A percentile compares a stretch with the other conserved stretches of the same genome.
These are phyloP conservation scores for Botrytis squamosa DNA, from an alignment of 2,329 filamentous ascomycete species.

Conservation along the genomic window DNA sequence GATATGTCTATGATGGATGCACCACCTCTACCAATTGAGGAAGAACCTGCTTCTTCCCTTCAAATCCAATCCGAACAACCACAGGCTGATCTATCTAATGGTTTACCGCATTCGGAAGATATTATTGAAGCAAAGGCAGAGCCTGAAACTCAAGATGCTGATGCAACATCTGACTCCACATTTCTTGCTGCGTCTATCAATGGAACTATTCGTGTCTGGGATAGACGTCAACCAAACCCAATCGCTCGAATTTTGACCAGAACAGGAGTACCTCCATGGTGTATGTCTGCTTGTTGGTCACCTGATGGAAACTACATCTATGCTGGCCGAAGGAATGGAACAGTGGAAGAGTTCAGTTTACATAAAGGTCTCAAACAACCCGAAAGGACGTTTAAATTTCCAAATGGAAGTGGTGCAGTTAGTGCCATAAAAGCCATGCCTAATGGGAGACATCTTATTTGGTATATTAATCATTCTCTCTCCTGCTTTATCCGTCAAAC, in stretches of 20 bases:
- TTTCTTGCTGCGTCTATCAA: conserved; percentile 90
- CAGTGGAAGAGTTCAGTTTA: conserved; percentile 90
- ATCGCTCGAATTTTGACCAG: conserved; percentile 76
- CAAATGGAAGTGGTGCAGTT: conserved; percentile 83
- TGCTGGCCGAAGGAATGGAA: conserved; percentile 82
- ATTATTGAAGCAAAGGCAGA: conserved; percentile 27
- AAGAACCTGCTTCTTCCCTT: conserved; percentile 23
- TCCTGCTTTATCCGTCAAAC: background rate
- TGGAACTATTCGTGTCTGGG: conserved; percentile 90
- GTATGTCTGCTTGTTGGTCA: conserved; percentile 95
- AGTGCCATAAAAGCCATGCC: conserved; percentile 87
- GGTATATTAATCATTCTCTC: conserved; percentile 51
- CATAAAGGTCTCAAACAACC: conserved; percentile 76
- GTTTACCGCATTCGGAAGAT: conserved; percentile 21
- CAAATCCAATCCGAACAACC: conserved; percentile 22
- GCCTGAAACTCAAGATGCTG: conserved; percentile 49
- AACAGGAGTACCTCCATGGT: conserved; percentile 85
- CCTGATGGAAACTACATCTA: conserved; percentile 95
- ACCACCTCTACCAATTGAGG: conserved; percentile 24
- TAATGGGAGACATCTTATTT: conserved; percentile 88
- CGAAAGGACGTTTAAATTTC: conserved; percentile 80
- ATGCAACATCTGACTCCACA: conserved; percentile 68
- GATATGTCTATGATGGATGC: conserved; percentile 33
- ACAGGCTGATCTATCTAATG: conserved; percentile 25
- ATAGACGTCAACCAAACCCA: conserved; percentile 71